Conservation (phyloP, 768 basidiomycete genomes). For the Boletus vermiculosoides region DNA sequence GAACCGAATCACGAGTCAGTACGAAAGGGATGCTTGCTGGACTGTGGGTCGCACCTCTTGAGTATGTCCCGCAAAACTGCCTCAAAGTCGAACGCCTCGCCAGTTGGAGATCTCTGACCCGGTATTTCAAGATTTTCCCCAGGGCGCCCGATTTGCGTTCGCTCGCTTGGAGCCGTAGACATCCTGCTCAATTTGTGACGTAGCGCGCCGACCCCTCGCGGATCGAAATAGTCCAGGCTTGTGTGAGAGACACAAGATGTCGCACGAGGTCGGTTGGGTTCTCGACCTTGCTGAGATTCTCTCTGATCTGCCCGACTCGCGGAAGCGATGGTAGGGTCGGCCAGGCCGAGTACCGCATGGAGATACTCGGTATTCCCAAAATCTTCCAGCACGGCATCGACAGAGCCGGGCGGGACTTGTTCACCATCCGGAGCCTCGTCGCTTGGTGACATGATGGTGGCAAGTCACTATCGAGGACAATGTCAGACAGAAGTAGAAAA, state of each 20-base stretch:
- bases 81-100: conserved; percentile 36
- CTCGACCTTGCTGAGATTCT: neutral
- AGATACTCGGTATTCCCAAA: conserved; percentile 16
- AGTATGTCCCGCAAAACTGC: conserved; percentile 26
- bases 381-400: conserved; percentile 5
- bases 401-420: neutral
- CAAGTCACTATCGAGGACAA: neutral
- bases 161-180: conserved; percentile 12
- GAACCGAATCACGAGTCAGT: neutral
- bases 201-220: conserved; percentile 39
- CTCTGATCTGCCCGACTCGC: neutral
- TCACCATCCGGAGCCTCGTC: neutral
- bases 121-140: neutral
- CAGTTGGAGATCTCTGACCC: neutral
- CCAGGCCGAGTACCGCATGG: conserved; percentile 10
- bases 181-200: conserved; percentile 19
- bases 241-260: conserved; percentile 33
- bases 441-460: conserved; percentile 11
- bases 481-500: neutral
- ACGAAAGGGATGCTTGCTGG: neutral
- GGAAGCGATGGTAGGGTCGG: neutral
- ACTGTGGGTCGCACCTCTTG: conserved; percentile 14
- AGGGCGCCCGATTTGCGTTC: neutral
- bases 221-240: conserved; percentile 53
- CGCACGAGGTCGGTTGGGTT: neutral